Evolutionary conservation across 1,284 basidiomycete species (phyloP).

Genomic region (Ceratobasidium papillatum): DNA sequence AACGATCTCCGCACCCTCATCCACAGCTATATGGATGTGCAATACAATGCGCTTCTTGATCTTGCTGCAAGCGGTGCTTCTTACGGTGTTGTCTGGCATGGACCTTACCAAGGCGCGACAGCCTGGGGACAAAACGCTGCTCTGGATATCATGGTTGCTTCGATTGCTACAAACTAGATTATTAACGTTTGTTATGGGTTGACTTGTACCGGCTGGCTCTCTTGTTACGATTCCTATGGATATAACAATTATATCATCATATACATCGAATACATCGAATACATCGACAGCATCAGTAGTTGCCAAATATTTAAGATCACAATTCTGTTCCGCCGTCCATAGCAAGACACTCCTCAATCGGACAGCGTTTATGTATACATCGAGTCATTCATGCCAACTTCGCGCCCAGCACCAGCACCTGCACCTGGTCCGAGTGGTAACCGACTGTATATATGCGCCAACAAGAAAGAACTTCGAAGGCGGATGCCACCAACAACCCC

Average conservation of each 20-base stretch:
- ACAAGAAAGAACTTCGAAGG: too few species aligned
- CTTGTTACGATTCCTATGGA: background rate
- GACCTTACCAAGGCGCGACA: constrained; percentile 25
- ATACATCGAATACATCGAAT: background rate
- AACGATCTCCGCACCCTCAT: constrained; percentile 29
- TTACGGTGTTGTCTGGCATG: constrained; percentile 34
- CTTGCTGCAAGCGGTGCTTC: constrained; percentile 25
- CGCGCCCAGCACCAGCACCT: too few species aligned
- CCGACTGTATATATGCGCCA: too few species aligned
- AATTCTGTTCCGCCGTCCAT: too few species aligned
- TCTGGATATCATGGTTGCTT: constrained; percentile 21
- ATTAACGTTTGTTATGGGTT: background rate
- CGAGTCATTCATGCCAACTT: too few species aligned
- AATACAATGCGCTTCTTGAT: constrained; percentile 36
- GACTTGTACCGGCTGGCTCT: background rate
- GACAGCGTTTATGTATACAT: too few species aligned
- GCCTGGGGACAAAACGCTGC: constrained; percentile 32
- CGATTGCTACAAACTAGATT: constrained; percentile 21
- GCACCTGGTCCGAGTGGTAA: too few species aligned
- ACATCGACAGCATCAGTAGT: too few species aligned
- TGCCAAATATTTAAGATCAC: too few species aligned
- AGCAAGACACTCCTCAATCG: too few species aligned
- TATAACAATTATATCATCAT: background rate
- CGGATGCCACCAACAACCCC: too few species aligned
- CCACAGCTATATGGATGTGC: constrained; percentile 38